Conservation (phyloP, 176 grass and related monocot genomes). For the Triticum urartu region DNA sequence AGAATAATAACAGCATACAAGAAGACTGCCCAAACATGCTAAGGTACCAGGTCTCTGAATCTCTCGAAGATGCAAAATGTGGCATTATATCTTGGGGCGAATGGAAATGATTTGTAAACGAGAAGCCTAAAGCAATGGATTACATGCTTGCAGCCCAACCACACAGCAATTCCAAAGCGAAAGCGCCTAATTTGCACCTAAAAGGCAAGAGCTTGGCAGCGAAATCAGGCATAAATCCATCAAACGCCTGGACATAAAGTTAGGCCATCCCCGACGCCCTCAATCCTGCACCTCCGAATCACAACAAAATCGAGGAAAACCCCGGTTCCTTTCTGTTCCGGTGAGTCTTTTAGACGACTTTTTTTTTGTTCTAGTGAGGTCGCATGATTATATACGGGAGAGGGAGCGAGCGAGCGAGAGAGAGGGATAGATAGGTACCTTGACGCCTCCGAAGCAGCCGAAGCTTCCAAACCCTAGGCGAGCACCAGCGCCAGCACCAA, state of each 20-base stretch:
- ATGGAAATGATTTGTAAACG: neutral
- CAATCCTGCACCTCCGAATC: neutral
- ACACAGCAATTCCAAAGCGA: neutral
- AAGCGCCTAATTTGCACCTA: neutral
- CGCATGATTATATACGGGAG: neutral
- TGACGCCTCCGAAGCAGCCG: constrained; percentile 2
- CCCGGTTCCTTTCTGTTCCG: neutral
- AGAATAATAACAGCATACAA: neutral
- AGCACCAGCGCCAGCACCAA: neutral
- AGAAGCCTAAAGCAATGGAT: neutral
- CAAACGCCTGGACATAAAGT: neutral
- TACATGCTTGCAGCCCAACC: neutral
- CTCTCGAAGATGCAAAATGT: neutral
- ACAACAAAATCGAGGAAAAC: constrained; percentile 4
- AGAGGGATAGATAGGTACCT: constrained; percentile 10
- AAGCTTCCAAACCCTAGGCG: constrained; percentile 46
- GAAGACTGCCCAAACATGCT: neutral
- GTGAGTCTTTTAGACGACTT: neutral
- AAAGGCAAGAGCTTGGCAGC: constrained; percentile 11
- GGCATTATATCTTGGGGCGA: neutral
- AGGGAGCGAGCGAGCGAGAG: neutral
- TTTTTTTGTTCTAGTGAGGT: neutral
- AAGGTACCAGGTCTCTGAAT: neutral
- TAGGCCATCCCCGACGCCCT: neutral
- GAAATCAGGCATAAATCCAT: constrained; percentile 1